Evolutionary conservation across 768 basidiomycete species (phyloP), one percentile per base, ranked within the genome.

Genomic region (Leccinum incarnatum): DNA sequence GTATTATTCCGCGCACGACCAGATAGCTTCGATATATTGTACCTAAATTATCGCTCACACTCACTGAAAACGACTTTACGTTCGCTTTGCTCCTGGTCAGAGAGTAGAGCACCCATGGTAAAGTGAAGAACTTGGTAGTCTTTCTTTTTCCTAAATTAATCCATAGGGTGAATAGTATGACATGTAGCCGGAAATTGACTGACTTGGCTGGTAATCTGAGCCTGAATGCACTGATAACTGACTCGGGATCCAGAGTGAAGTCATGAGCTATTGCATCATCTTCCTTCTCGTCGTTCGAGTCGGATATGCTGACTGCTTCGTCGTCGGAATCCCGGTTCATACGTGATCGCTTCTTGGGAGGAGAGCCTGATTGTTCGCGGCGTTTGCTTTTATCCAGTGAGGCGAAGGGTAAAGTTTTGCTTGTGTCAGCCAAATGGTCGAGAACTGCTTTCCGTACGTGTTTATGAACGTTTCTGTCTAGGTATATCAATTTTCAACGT

Each of bases 61-160:
- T 73, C 76, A 59, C 88, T 86, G 2, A 68, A 81, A 23, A 91
- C 81, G 5, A 79, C 76, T 67, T 79, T 86, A 55, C 81, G 76
- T 47, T 63, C 61, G 51, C 60, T 65, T 59, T 78, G 82, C 67
- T 93, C 82, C 25, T 67, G 54, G 12, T 83, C 79, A 2, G 79
- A 79, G 52, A 94, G 73, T 6, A 89, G 85, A 2, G 79, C 75
- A 0, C 77, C 80, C 74, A 94, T 81, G 1, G 91, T 88, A 65
- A 95, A 94, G 66, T 86, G 89, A 30, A 97, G 77, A 17, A 96
- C 83, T 69, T 97, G 94, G 68, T 91, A 94, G 48, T 88, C 78
- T 58, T 82, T 75, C 63, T 79, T 66, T 45, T 57, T 63, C 60
- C 74, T 74, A 42, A 17, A 59, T 56, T 14, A 23, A 42, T 15